phyloP scores from a whole-genome alignment of 495 filamentous ascomycete genomes.

The Oidiodendron maius region DNA sequence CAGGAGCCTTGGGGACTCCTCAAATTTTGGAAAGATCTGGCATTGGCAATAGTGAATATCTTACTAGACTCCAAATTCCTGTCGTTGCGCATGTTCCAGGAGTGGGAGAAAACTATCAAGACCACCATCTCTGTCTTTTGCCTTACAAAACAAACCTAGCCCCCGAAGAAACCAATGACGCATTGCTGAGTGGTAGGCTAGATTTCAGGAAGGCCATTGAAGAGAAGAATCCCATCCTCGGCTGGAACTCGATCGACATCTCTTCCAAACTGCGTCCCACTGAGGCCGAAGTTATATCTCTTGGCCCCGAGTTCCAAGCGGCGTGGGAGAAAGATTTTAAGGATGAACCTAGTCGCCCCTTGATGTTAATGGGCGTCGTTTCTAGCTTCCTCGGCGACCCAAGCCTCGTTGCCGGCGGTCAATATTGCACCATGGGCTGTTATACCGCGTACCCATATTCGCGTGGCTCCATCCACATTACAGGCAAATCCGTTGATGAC shows the following conservation, averaged over 20 bases:
- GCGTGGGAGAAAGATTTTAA: slow-evolving; percentile 83
- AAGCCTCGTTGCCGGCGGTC: slow-evolving; percentile 67
- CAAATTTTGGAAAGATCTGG: slow-evolving; percentile 73
- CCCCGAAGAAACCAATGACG: slow-evolving; percentile 21
- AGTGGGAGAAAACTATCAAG: slow-evolving; percentile 66
- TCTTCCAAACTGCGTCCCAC: slow-evolving; percentile 76
- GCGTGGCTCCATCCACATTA: slow-evolving; percentile 67
- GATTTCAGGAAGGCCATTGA: slow-evolving; percentile 22
- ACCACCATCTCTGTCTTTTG: slow-evolving; percentile 25
- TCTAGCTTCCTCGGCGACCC: slow-evolving; percentile 56
- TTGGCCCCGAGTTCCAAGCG: slow-evolving; percentile 59
- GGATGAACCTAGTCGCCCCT: slow-evolving; percentile 78
- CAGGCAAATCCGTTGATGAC: slow-evolving; percentile 65
- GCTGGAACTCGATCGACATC: slow-evolving; percentile 62
- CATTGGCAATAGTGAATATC: slow-evolving; percentile 66
- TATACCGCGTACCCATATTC: slow-evolving; percentile 65
- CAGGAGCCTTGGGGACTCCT: slow-evolving; percentile 74
- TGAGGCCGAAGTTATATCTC: slow-evolving; percentile 59
- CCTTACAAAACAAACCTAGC: slow-evolving; percentile 22
- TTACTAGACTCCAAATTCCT: slow-evolving; percentile 62
- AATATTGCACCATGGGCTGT: slow-evolving; percentile 86
- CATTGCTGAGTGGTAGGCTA: slow-evolving; percentile 24
- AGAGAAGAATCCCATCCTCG: slow-evolving; percentile 25
- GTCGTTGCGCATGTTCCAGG: slow-evolving; percentile 74
- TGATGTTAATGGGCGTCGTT: slow-evolving; percentile 45